Conservation (phyloP, 2,329 filamentous ascomycete species). For the Calonectria hawksworthii region DNA sequence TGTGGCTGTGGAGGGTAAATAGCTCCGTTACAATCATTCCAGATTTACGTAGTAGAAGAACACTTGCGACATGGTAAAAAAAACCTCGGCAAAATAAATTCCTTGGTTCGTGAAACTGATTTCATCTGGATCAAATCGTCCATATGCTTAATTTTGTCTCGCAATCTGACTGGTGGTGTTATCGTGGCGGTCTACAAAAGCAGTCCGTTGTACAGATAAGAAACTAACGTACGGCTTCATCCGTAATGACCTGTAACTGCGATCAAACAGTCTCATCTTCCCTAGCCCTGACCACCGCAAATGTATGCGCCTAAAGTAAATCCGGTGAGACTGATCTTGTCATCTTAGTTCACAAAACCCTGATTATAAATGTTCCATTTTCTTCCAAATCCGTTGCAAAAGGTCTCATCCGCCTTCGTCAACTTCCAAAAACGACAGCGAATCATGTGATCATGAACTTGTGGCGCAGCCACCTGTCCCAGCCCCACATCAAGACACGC, state of each 20-base stretch:
- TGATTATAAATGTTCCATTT: neutral
- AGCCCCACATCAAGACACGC: slow-evolving; percentile 39
- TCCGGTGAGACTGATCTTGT: neutral
- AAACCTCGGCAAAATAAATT: neutral
- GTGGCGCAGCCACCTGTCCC: slow-evolving; percentile 33
- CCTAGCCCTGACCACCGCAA: neutral
- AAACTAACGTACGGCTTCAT: too few relatives aligned
- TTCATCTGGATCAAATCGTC: neutral
- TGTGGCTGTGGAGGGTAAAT: too few relatives aligned
- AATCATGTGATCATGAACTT: slow-evolving; percentile 22
- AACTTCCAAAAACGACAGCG: neutral
- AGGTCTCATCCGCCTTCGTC: neutral
- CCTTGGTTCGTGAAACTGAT: neutral
- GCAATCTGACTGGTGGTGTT: neutral
- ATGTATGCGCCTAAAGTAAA: neutral
- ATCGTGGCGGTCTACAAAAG: neutral
- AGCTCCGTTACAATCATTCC: too few relatives aligned
- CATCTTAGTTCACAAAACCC: neutral
- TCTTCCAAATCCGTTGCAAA: neutral
- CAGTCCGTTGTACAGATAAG: neutral
- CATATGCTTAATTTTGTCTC: too few relatives aligned
- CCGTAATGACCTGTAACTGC: neutral
- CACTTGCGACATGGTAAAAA: neutral
- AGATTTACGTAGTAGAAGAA: too few relatives aligned
- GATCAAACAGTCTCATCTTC: neutral